Conservation (phyloP, 2,329 filamentous ascomycete species). For the Metarhizium rileyi region DNA sequence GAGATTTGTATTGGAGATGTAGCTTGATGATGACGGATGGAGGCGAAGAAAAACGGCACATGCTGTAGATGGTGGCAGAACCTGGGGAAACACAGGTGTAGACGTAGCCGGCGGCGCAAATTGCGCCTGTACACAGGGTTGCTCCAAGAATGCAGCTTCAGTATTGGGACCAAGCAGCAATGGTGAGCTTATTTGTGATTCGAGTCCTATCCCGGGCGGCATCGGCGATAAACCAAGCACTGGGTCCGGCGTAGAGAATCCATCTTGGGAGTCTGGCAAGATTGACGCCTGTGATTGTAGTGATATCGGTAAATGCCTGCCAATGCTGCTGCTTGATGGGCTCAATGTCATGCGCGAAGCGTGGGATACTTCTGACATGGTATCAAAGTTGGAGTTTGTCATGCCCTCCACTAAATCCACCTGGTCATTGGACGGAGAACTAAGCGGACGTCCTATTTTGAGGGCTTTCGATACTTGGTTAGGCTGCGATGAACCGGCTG, state of each 20-base stretch:
- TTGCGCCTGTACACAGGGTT: conserved; percentile 22
- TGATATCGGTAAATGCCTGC: conserved; percentile 12
- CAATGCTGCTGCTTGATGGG: conserved; percentile 11
- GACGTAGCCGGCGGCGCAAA: conserved; percentile 14
- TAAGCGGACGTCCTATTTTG: conserved; percentile 11
- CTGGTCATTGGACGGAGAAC: conserved; percentile 9
- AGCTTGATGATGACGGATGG: conserved; percentile 51
- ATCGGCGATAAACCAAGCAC: conserved; percentile 16
- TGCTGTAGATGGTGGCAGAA: conserved; percentile 12
- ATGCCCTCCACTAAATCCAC: conserved; percentile 13
- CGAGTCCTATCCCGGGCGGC: conserved; percentile 17
- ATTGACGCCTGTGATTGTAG: conserved; percentile 14
- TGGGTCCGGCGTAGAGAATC: conserved; percentile 14
- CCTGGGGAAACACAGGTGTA: conserved; percentile 15
- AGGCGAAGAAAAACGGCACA: conserved; percentile 62
- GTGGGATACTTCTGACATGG: conserved; percentile 15
- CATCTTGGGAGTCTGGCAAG: conserved; percentile 9
- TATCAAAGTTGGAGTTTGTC: conserved; percentile 13
- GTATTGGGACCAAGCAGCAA: conserved; percentile 29
- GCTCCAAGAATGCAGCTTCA: conserved; percentile 25
- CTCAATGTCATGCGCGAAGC: conserved; percentile 16
- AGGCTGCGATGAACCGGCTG: not conserved
- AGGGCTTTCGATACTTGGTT: not conserved
- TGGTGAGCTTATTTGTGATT: conserved; percentile 27
- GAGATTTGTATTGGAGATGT: conserved; percentile 39